Conservation (phyloP, 768 basidiomycete genomes). For the Hygrocybe punicea region DNA sequence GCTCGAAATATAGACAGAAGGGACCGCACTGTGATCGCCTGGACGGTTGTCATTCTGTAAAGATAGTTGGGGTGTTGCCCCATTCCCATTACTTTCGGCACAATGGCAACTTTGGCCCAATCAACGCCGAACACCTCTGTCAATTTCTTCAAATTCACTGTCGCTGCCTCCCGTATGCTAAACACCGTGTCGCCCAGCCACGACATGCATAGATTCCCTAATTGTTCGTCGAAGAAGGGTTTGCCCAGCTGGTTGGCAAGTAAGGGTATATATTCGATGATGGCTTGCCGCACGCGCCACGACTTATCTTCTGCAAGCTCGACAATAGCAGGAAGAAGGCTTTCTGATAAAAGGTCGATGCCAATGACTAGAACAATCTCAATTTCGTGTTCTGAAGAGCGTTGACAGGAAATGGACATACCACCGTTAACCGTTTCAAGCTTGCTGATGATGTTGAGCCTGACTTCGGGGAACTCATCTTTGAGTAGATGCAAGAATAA, state of each 20-base stretch:
- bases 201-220: slow-evolving; percentile 96
- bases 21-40: slow-evolving; percentile 85
- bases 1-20: slow-evolving; percentile 8
- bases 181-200: slow-evolving; percentile 99
- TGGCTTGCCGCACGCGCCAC: slow-evolving; percentile 98
- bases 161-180: slow-evolving; percentile 98
- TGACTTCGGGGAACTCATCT: slow-evolving; percentile 97
- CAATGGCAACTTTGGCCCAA: slow-evolving; percentile 91
- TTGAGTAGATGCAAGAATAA: slow-evolving; percentile 95
- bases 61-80: slow-evolving; percentile 95
- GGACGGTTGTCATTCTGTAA: slow-evolving; percentile 97
- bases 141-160: slow-evolving; percentile 91
- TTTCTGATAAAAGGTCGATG: slow-evolving; percentile 90
- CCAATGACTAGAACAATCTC: slow-evolving; percentile 74
- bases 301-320: slow-evolving; percentile 99
- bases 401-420: slow-evolving; percentile 34
- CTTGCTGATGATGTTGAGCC: slow-evolving; percentile 97
- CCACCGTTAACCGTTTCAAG: slow-evolving; percentile 92
- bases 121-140: slow-evolving; percentile 99
- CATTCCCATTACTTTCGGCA: slow-evolving; percentile 97
- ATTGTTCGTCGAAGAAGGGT: slow-evolving; percentile 95
- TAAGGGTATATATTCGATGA: slow-evolving; percentile 99
- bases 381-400: slow-evolving; percentile 14
- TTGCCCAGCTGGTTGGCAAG: slow-evolving; percentile 97
- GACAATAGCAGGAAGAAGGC: slow-evolving; percentile 94